A percentile compares a stretch with the other conserved stretches of the same genome.
Evolutionary conservation across 139 green algal genomes (phyloP).

Genomic region (Volvox reticuliferus): DNA sequence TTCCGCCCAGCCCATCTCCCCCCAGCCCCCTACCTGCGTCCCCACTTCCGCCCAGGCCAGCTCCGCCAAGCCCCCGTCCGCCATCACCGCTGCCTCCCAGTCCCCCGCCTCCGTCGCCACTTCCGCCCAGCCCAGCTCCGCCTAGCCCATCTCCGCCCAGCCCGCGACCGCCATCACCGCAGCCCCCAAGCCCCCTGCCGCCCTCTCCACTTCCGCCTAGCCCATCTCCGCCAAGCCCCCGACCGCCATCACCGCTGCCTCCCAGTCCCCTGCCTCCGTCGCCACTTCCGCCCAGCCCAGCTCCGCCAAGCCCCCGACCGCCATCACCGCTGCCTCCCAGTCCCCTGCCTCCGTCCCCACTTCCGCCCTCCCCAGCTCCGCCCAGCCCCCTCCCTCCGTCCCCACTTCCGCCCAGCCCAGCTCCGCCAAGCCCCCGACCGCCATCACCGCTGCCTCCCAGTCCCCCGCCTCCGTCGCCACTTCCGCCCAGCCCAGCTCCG

Average conservation of each 20-base stretch:
- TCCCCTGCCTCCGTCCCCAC: background rate
- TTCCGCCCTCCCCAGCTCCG: conserved; percentile 1
- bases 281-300: background rate
- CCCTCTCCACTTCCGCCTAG: background rate
- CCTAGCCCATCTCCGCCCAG: background rate
- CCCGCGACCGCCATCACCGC: background rate
- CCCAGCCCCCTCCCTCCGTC: background rate
- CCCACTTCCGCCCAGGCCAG: background rate
- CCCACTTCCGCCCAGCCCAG: background rate
- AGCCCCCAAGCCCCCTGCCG: background rate
- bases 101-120: background rate
- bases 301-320: background rate
- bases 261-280: background rate
- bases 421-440: background rate
- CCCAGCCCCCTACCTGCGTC: background rate
- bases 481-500: background rate
- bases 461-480: background rate
- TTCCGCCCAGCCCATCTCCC: background rate
- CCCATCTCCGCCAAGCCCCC: background rate
- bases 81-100: conserved; percentile 7
- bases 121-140: background rate
- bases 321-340: background rate
- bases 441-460: background rate
- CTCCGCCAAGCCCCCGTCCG: background rate
- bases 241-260: background rate